Base-by-base conservation (phyloP, 1,139 yeast genomes). In the Scheffersomyces titani region DNA sequence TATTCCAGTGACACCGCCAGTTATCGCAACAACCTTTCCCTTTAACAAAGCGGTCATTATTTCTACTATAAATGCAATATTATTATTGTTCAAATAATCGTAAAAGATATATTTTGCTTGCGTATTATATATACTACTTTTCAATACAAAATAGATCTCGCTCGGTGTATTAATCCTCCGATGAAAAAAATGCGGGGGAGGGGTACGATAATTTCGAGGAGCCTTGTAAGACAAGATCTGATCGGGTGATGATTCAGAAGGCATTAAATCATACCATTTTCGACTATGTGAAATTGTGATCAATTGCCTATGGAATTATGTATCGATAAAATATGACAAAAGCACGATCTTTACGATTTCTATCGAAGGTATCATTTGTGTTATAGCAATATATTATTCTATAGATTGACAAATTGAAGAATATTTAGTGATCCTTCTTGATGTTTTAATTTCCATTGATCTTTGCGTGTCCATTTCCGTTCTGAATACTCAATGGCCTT, bases 1-100 rank as follows among this genome's bases (percentile, higher is more conserved):
- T 44, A 75, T 75, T 6, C 80, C 80, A 7, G 72, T 67, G 19
- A 77, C 72, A n/a, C 73, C 80, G 6, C 81, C 81, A 0, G 81
- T 77, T 57, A 74, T 65, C 44, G 67, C 65, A 11, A 63, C 75
- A 9, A 65, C 66, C 58, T 72, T 71, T 5, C 71, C 73, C 51
- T 62, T 54, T 11, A 70, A 60, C 11, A 66, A 30, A 3, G 16
- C 40, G 13, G 40, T 30, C 40, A 30, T 30, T 13, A 30, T 30
- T 3, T 11, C 3, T 5, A 11, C 5, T 7, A 9, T 2, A 30
- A 9, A 5, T 2, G 2, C 13, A 6, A 4, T 3, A 11, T 6
- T 30, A 3, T 30, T 24, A 30, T 9, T 11, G 30, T 2, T 2
- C 6, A 24, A 24, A 24, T 30, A 11, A 5, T 4, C 16, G 16